Evolutionary conservation across 148 eudicot species (phyloP).

Genomic region (Rhododendron williamsianum): DNA sequence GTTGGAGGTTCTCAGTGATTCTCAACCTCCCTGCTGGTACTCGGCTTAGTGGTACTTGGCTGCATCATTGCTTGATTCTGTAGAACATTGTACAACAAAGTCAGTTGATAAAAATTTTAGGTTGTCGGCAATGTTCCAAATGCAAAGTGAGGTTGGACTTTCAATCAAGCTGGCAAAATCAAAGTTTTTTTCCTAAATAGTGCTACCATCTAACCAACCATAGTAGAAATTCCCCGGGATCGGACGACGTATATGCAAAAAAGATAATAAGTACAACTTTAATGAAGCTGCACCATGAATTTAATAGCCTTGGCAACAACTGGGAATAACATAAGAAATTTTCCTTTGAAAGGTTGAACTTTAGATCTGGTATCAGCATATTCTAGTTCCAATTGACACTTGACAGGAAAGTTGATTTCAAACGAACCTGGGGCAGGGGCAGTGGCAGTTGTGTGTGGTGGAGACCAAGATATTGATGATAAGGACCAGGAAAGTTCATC

Average conservation of each 20-base stretch:
- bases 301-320: not conserved
- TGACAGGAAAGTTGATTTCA: not conserved
- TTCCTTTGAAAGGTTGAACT: not conserved
- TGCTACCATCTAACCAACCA: not conserved
- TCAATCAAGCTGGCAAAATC: not conserved
- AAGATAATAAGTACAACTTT: not conserved
- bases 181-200: not conserved
- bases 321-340: not conserved
- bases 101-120: not conserved
- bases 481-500: constrained; percentile 40
- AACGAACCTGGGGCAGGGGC: constrained; percentile 29
- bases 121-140: not conserved
- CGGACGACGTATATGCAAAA: not conserved
- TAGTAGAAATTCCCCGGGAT: not conserved
- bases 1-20: constrained; percentile 24
- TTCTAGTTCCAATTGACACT: not conserved
- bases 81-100: not conserved
- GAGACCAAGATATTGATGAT: constrained; percentile 51
- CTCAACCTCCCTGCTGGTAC: constrained; percentile 23
- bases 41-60: constrained; percentile 25
- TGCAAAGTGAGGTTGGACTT: not conserved
- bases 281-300: not conserved
- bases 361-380: not conserved
- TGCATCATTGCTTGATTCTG: constrained; percentile 34
- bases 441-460: constrained; percentile 43